These are phyloP conservation scores for Tagetes patula DNA, from an alignment of 129 eudicot species.

Conservation along the genomic window DNA sequence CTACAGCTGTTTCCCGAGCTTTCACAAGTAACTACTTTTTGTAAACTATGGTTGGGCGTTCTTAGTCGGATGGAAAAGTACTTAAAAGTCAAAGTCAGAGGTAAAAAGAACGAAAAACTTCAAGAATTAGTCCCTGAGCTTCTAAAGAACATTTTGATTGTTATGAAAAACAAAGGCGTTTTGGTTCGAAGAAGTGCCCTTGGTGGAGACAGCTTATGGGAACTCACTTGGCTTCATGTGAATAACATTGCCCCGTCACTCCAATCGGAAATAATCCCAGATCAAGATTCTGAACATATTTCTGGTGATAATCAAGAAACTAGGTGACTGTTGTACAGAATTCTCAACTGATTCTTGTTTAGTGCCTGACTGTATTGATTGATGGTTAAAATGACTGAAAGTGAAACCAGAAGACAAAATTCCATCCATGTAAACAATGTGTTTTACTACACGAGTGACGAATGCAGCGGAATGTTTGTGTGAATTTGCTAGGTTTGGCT, in stretches of 20 bases:
- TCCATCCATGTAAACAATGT: background rate
- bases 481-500: background rate
- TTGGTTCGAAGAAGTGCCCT: constrained; percentile 68
- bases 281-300: constrained; percentile 43
- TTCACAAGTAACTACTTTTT: constrained; percentile 56
- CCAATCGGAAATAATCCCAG: constrained; percentile 60
- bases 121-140: constrained; percentile 79
- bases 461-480: no score
- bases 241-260: constrained; percentile 64
- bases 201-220: constrained; percentile 84
- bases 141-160: constrained; percentile 57
- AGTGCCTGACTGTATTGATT: background rate
- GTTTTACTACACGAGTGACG: background rate
- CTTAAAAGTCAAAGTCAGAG: constrained; percentile 63
- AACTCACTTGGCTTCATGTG: constrained; percentile 79
- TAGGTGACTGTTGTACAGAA: constrained; percentile 4
- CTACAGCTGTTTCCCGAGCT: constrained; percentile 62
- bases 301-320: constrained; percentile 29
- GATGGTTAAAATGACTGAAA: background rate
- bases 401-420: background rate
- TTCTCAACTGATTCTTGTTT: background rate
- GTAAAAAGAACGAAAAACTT: constrained; percentile 66
- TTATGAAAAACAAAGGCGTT: constrained; percentile 67
- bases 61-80: constrained; percentile 75
- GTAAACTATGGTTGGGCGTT: constrained; percentile 78